Evolutionary conservation across 176 grass and related monocot genomes (phyloP), one percentile per base, ranked within the genome.

Genomic region (Echinochloa phyllopogon): DNA sequence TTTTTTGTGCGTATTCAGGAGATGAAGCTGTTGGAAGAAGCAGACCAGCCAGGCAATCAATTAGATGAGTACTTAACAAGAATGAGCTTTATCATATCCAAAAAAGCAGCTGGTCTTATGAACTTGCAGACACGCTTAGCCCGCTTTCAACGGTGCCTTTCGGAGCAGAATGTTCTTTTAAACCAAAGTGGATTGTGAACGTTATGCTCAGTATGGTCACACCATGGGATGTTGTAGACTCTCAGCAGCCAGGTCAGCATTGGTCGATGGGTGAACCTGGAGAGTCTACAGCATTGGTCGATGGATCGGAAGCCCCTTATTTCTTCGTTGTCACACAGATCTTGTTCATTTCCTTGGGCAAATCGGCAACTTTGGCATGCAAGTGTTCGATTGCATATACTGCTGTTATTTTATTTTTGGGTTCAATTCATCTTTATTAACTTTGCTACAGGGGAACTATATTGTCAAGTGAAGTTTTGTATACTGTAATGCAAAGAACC

Each of bases 21-120:
- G 79, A 85, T 91, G 82, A 85, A 85, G 24, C 79, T 91, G 71
- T 88, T 91, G 61, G 89, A 85, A n/a, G 71, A 91, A 85, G 82
- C 89, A 64, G 89, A 85, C 44, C 86, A 88, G 72, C 89, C 86
- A 60, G 85, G 89, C 36, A 85, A 85, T 68, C 77, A 91, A 38
- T 62, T 85, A 64, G 89, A 91, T 45, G 86, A 88, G 44, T 91
- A 91, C 53, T 57, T 91, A 72, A 84, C 81, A 14, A 87, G 82
- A 88, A 55, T 91, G 76, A 91, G 78, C 45, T 29, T 18, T 25
- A 82, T 91, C 24, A 82, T 85, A 60, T 85, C 76, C 23, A 82
- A 88, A 74, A 91, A 88, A 77, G 81, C 76, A 24, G 62, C 85
- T 71, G 85, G 82, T 82, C 87, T 91, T 64, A 87, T 85, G 81